Base-by-base conservation (phyloP, 2,329 filamentous ascomycete genomes). In the Aspergillus aculeatinus region DNA sequence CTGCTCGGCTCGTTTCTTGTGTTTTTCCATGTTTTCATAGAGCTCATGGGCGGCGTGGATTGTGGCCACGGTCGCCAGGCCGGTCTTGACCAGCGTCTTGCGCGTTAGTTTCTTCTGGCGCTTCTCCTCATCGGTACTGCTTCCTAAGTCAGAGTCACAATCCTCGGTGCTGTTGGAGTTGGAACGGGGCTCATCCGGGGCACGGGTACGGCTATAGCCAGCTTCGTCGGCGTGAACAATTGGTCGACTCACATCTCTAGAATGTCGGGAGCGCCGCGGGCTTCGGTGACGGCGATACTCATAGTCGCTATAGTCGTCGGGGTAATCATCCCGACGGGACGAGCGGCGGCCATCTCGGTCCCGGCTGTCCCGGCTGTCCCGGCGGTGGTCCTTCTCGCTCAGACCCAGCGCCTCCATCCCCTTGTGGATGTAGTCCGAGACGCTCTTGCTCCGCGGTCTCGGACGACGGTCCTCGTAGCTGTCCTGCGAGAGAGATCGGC, bases 21-120 rank as follows among this genome's bases (percentile, higher is more conserved):
- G 83, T 61, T 86, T 86, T 66, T 87, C 84, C 77, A 88, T 82
- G 68, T 83, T 85, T 63, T 82, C 80, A 74, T 88, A 87, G 57
- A 89, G 80, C 62, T 81, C 83, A 71, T 89, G 86, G 14, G 85
- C 87, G 25, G 87, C 87, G 75, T 89, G 87, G 63, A 89, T 88
- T 29, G 87, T 89, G 42, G 87, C 87, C 60, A 89, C 83, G 59
- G 85, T 87, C 57, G 87, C 87, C 60, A 89, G 77, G 63, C 87
- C 86, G 57, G 86, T 84, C 65, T 86, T 88, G 64, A 89, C 72
- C 69, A 88, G 74, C 79, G 88, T 85, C 76, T 88, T 88, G 74
- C 85, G 83, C 78, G 82, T 82, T 78, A 88, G 81, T 71, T 88
- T 87, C 75, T 87, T 89, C 57, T 82, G 79, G 69, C 80, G 77